phyloP scores from a whole-genome alignment of 768 basidiomycete genomes.

The Lentinula raphanica region DNA sequence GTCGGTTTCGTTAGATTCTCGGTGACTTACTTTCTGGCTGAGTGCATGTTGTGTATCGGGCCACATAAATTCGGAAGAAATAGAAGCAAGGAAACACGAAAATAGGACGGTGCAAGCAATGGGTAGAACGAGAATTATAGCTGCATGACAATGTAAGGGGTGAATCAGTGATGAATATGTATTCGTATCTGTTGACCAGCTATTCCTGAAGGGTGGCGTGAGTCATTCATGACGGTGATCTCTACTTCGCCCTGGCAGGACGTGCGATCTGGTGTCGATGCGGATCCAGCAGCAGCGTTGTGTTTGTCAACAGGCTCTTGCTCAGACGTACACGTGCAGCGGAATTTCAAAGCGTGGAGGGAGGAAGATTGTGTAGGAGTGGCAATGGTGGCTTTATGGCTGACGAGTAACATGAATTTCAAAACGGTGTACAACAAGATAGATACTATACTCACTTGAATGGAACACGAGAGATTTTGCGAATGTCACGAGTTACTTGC shows the following conservation, averaged over 20 bases:
- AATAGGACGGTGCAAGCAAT: background rate
- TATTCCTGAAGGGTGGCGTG: background rate
- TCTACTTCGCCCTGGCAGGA: conserved; percentile 1
- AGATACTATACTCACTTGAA: background rate
- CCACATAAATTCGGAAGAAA: no score
- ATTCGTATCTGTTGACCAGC: conserved; percentile 2
- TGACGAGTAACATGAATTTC: background rate
- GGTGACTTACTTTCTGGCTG: background rate
- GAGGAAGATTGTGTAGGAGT: background rate
- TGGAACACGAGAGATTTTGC: background rate
- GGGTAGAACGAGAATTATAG: no score
- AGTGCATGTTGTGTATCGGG: background rate
- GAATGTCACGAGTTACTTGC: background rate
- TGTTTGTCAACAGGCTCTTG: background rate
- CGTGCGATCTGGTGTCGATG: background rate
- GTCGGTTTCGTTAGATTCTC: background rate
- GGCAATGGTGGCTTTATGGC: background rate
- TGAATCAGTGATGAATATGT: background rate
- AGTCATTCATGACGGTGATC: background rate
- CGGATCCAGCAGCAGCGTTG: background rate
- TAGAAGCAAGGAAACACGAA: no score
- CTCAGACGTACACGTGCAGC: background rate
- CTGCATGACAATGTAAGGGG: no score
- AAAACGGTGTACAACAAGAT: no score
- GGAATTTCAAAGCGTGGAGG: background rate